Evolutionary conservation across 306 rosid species (phyloP), one percentile per base, ranked within the genome.

Genomic region (Purshia tridentata): DNA sequence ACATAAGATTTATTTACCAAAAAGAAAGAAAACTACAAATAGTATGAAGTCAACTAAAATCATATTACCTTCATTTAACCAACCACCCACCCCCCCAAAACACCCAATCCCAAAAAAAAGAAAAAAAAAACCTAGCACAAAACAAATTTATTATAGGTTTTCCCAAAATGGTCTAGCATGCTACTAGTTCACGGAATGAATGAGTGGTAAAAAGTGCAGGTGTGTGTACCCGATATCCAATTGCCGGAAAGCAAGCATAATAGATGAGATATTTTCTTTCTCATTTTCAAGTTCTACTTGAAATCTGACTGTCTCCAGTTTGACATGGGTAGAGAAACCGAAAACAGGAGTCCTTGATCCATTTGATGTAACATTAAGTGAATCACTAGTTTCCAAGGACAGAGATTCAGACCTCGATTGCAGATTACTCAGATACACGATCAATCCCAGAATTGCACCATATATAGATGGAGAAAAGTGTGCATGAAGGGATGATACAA

Each of bases 381-480:
- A 74, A 70, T 57, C 72, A 69, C 18, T 63, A 80, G 72, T 51
- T 61, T 74, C 83, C 50, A 55, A 62, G 67, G 67, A 55, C 72
- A 77, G 80, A 82, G 78, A 77, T 62, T 75, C 87, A 65, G 47
- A 65, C 40, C 69, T 77, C 65, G 67, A 64, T 72, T 37, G 84
- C 74, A 76, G 13, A 20, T 74, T 56, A 45, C 50, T 65, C 49
- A 84, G 72, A 77, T 84, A 64, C 20, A 79, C 66, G 54, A 78
- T 76, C 71, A 88, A 80, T 80, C 84, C 95, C 75, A 85, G 51
- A 72, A 82, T 67, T 45, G 88, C 86, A 62, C 81, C 88, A 84
- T 82, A 89, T 60, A 84, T 83, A 48, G 92, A 72, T 45, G 94
- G 89, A 69, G 97, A 91, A 57, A 94, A 76, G 81, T 83, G 81